Base-by-base conservation (phyloP, 441 rosid genomes). In the Erysimum pusillum region DNA sequence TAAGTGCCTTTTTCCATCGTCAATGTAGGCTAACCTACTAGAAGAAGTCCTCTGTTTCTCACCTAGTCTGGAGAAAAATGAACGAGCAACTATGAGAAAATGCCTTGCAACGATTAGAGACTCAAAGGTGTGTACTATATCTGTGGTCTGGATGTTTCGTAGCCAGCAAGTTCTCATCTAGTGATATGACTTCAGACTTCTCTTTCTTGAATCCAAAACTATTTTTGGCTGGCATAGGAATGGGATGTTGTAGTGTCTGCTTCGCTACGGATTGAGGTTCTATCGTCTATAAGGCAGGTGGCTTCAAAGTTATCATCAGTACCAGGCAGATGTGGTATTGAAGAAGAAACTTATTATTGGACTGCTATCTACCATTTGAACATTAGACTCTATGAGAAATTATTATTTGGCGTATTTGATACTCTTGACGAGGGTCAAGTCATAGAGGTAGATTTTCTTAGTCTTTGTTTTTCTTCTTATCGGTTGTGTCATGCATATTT, bases 351-450 rank as follows among this genome's bases (percentile, higher is more conserved):
- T 62, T 79, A 69, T 73, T 91, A 87, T 66, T 93, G 98, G 98
- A 84, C 88, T 79, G 86, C 91, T 76, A 82, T 83, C 75, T 93
- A 92, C 85, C 97, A 90, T 76, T 78, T 93, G 85, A 93, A 96
- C 72, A 52, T 89, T 65, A 87, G 92, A 80, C 88, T 96, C 79
- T 93, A 96, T 75, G 90, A 90, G 82, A 91, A 89, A 76, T 82
- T 96, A 78, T 86, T 96, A 46, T 82, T 74, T 85, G 88, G 87
- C 69, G 54, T 90, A 70, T 93, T 96, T 80, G 99, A 96, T 77
- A 77, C 87, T 80, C 99, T 96, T 80, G 99, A 96, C 51, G 99
- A 96, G 83, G 89, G 88, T 80, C 97, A 93, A 84, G 88, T 96
- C 72, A 85, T 92, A 81, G 92, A 89, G 98, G 99, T 96, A 84